Evolutionary conservation across 2,329 filamentous ascomycete genomes (phyloP), one percentile per base, ranked within the genome.

Genomic region (Aspergillus candidus): DNA sequence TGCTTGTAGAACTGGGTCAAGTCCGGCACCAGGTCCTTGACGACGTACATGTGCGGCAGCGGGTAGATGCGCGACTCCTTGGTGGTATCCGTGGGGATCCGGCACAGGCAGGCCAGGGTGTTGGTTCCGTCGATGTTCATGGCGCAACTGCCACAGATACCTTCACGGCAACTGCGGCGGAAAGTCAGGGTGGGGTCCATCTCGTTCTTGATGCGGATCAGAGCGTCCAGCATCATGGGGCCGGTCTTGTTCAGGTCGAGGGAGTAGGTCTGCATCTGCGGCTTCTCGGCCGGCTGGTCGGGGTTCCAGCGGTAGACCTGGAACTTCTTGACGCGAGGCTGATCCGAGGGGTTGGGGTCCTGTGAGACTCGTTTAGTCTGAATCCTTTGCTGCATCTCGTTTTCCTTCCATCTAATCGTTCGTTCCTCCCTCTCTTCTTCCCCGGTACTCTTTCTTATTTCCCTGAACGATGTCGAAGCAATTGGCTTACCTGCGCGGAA

Each of bases 41-140:
- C 90, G 58, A 98, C 88, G 73, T 96, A 98, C 71, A 90, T 96
- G 75, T 98, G 93, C 60, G 93, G 93, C 57, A 98, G 80, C 49
- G 93, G 93, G 76, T 98, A 98, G 71, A 98, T 90, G 76, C 94
- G 91, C 63, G 86, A 81, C 60, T 96, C 88, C 62, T 85, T 78
- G 57, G 73, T 72, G 48, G 82, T 82, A 59, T 96, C 90, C 59
- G 83, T 82, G 43, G 91, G 90, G 54, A 98, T 98, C 56, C 91
- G 88, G 80, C 93, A 98, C 66, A 98, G 75, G 73, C 93, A 98
- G 57, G 93, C 93, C 61, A 98, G 74, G 46, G 93, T 98, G 77
- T 98, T 98, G 63, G 94, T 86, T 69, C 93, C 93, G 70, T 97
- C 94, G 69, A 98, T 97, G 78, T 98, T 98, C 93, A 98, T 98